Evolutionary conservation across 2,329 filamentous ascomycete species (phyloP).

Genomic region (Beauveria asiatica): DNA sequence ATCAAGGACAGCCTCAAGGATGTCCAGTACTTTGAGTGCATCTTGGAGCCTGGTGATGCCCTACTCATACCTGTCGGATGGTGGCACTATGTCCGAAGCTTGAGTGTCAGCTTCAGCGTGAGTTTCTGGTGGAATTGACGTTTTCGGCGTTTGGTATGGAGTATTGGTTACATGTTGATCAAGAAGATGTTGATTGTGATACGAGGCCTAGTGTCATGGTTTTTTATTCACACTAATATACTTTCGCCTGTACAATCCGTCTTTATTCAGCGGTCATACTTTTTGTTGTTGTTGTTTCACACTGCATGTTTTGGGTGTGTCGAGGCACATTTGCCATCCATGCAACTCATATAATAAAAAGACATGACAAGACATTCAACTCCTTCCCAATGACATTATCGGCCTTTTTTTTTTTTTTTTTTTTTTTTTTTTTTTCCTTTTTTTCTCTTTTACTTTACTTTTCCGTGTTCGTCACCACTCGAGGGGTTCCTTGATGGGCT

Average conservation of each 20-base stretch:
- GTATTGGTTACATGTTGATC: background rate
- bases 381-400: conserved; percentile 9
- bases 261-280: background rate
- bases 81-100: conserved; percentile 93
- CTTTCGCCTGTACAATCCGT: no score
- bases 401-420: background rate
- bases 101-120: conserved; percentile 85
- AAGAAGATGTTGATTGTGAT: background rate
- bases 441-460: no score
- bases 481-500: conserved; percentile 74
- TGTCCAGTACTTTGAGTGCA: conserved; percentile 56
- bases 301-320: background rate
- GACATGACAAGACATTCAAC: background rate
- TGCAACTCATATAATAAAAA: background rate
- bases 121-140: conserved; percentile 90
- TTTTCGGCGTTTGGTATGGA: background rate
- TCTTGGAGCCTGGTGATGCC: conserved; percentile 73
- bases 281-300: background rate
- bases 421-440: background rate
- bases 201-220: background rate
- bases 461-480: conserved; percentile 58
- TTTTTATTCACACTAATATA: background rate
- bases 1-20: conserved; percentile 42
- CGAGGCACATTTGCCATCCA: background rate
- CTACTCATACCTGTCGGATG: conserved; percentile 88